phyloP scores from a whole-genome alignment of 176 grass and related monocot species.

The Chloris gayana region DNA sequence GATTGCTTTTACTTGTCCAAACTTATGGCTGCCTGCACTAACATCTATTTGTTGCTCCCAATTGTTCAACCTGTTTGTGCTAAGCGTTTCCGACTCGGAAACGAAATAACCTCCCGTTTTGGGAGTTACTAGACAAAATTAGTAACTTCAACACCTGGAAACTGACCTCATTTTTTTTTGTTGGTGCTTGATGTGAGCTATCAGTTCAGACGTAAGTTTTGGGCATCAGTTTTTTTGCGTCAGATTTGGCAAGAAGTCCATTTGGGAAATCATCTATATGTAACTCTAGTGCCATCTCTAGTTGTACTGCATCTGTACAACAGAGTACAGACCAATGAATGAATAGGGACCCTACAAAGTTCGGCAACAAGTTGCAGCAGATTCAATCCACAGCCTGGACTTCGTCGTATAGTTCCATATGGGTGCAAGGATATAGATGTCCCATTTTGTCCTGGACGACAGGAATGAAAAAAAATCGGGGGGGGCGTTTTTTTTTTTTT shows the following conservation, averaged over 20 bases:
- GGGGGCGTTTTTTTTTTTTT: not conserved
- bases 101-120: not conserved
- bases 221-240: not conserved
- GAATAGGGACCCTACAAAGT: slow-evolving; percentile 4
- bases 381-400: slow-evolving; percentile 15
- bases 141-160: not conserved
- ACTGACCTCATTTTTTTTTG: not conserved
- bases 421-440: not conserved
- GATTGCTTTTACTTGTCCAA: not conserved
- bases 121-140: not conserved
- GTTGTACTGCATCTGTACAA: slow-evolving; percentile 1
- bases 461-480: not conserved
- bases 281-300: too few species aligned
- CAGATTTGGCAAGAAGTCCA: not conserved
- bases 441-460: slow-evolving; percentile 1
- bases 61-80: not conserved
- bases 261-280: too few species aligned
- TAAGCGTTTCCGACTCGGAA: not conserved
- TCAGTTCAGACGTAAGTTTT: not conserved
- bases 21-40: too few species aligned
- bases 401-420: slow-evolving; percentile 7
- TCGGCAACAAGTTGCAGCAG: not conserved
- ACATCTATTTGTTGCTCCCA: not conserved
- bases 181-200: not conserved
- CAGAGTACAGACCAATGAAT: not conserved